These are phyloP conservation scores for Myriosclerotinia scirpicola DNA, from an alignment of 2,329 filamentous ascomycete genomes.

Conservation along the genomic window DNA sequence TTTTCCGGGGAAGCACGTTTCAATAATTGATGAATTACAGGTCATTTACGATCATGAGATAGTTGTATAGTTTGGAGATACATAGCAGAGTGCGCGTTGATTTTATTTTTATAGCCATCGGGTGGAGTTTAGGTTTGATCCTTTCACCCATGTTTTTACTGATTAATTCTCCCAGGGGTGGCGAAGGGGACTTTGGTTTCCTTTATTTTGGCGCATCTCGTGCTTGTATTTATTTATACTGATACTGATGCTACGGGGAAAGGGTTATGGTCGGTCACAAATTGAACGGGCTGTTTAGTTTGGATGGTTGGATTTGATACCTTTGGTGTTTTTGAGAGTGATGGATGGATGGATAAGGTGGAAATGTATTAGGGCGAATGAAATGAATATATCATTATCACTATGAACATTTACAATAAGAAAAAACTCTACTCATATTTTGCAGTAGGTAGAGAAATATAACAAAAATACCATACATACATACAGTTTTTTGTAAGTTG, in stretches of 20 bases:
- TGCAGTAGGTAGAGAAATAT: too few species aligned
- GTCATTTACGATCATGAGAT: constrained; percentile 33
- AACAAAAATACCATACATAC: too few species aligned
- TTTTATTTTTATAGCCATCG: constrained; percentile 22
- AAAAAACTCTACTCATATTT: background rate
- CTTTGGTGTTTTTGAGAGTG: constrained; percentile 34
- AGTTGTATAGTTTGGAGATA: constrained; percentile 25
- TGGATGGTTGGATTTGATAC: constrained; percentile 37
- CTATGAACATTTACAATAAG: background rate
- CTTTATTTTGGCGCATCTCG: constrained; percentile 19
- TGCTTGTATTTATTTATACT: constrained; percentile 18
- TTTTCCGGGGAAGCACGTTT: constrained; percentile 29
- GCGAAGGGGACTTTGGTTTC: background rate
- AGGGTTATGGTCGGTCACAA: constrained; percentile 27
- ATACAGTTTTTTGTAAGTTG: too few species aligned
- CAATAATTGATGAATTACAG: constrained; percentile 34
- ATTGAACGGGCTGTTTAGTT: constrained; percentile 30
- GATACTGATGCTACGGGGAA: background rate
- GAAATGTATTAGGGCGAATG: constrained; percentile 9
- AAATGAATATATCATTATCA: background rate
- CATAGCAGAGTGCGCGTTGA: constrained; percentile 26
- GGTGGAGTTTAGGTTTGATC: constrained; percentile 24
- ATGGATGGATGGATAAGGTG: constrained; percentile 9
- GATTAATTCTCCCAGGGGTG: constrained; percentile 9
- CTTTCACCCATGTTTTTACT: constrained; percentile 23